A percentile compares a stretch with the other conserved stretches of the same genome.
phyloP scores from a whole-genome alignment of 78 protist species.

The Dictyostelium capitatum region DNA sequence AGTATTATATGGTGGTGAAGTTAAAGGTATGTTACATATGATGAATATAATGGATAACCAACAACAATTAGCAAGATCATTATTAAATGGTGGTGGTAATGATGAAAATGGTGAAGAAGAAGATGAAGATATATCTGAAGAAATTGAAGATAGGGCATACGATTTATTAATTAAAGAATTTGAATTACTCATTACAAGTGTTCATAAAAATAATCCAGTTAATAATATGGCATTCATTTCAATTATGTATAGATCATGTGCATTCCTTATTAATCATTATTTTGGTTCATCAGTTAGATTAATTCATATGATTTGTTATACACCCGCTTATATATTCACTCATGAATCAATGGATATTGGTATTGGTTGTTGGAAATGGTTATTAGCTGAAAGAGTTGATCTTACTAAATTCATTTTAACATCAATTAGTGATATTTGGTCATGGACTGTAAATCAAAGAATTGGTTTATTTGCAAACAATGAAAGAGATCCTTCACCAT shows the following conservation, averaged over 20 bases:
- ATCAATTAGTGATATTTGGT: constrained; percentile 80
- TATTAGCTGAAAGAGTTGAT: constrained; percentile 78
- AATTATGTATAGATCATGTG: constrained; percentile 66
- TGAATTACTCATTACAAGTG: constrained; percentile 35
- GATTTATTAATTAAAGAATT: constrained; percentile 41
- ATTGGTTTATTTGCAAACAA: constrained; percentile 82
- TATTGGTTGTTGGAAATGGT: constrained; percentile 86
- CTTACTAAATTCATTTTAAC: constrained; percentile 65
- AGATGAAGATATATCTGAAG: constrained; percentile 1
- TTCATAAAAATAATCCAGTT: constrained; percentile 1
- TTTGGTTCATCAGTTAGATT: constrained; percentile 38
- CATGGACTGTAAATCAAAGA: constrained; percentile 83
- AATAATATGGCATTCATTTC: constrained; percentile 41
- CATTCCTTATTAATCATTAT: constrained; percentile 69
- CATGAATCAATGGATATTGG: constrained; percentile 65
- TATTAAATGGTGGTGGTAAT: neutral
- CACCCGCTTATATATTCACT: constrained; percentile 75
- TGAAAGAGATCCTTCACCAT: constrained; percentile 68
- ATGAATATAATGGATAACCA: constrained; percentile 21
- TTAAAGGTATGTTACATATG: constrained; percentile 72
- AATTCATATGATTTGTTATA: constrained; percentile 76
- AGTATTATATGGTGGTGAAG: constrained; percentile 75
- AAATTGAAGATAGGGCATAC: constrained; percentile 41
- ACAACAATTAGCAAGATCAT: neutral
- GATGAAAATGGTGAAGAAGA: constrained; percentile 17